phyloP scores from a whole-genome alignment of 257 asterid species.

The Rubia yunnanensis region DNA sequence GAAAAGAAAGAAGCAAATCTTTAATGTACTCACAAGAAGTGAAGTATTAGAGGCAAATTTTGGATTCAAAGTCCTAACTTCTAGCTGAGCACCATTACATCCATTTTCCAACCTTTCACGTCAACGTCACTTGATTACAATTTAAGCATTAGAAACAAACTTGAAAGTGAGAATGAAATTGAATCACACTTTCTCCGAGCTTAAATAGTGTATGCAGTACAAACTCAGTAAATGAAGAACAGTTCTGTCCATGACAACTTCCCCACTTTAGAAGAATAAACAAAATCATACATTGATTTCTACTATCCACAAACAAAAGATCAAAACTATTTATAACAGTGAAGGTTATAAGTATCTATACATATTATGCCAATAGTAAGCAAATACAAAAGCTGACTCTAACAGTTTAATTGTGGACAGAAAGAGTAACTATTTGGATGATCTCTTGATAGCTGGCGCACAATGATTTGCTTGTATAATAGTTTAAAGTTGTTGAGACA shows the following conservation, averaged over 20 bases:
- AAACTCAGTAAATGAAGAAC: neutral
- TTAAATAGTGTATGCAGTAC: neutral
- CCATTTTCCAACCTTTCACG: neutral
- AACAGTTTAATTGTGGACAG: no score
- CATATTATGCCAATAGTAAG: no score
- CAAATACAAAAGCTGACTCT: no score
- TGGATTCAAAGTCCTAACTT: slow-evolving; percentile 9
- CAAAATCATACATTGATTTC: neutral
- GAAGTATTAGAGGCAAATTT: slow-evolving; percentile 13
- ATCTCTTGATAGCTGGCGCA: no score
- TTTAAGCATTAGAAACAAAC: neutral
- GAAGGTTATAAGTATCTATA: no score
- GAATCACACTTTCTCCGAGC: no score
- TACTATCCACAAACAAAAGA: neutral
- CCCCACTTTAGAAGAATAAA: neutral
- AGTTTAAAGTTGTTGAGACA: no score
- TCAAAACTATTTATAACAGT: no score
- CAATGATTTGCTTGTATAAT: no score
- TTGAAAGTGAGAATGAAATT: no score
- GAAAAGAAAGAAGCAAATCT: no score
- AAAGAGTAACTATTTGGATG: no score
- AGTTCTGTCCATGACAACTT: neutral
- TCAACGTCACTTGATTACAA: neutral
- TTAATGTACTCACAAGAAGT: slow-evolving; percentile 37
- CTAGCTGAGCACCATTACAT: neutral